Evolutionary conservation across 345 rosid genomes (phyloP), one percentile per base, ranked within the genome.

Genomic region (Reutealis trisperma): DNA sequence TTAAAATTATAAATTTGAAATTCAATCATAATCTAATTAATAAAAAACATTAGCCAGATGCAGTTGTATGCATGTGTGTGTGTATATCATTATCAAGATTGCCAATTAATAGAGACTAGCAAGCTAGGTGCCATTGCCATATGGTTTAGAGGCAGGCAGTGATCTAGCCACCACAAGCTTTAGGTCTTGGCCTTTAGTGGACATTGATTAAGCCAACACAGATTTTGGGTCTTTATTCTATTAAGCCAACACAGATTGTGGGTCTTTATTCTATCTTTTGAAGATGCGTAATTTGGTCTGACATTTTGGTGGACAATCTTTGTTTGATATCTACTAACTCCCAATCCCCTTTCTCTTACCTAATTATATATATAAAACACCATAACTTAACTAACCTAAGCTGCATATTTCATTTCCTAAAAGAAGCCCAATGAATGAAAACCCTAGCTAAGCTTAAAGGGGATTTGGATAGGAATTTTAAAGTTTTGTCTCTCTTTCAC

Each of bases 161-260:
- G 87, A 90, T 85, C 72, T 82, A 88, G 85, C 90, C 89, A 80
- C 69, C 78, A 77, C 91, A 59, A 44, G 42, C 76, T 71, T 74
- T 58, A 67, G 79, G 88, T 91, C 91, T 73, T 74, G 75, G 55
- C 77, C 81, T 83, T n/a, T 3, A 51, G 64, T 73, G 54, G 89
- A 86, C 96, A 85, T 21, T 64, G 74, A 81, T 85, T 76, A 63
- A 78, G 81, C 86, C 85, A 66, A 61, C 37, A 68, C 81, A 11
- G 41, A 47, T 55, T 45, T 41, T 16, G 67, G 65, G 74, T 75
- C 83, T 75, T 65, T n/a, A 66, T 71, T 34, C 74, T 1, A 51
- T 68, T 76, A 63, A 78, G 81, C 86, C 85, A 66, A 61, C 37
- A 68, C 81, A 11, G 41, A 47, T 55, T 45, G 32, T 16, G 67